phyloP scores from a whole-genome alignment of 116 monocot genomes.

The Papilionanthe hybrid region DNA sequence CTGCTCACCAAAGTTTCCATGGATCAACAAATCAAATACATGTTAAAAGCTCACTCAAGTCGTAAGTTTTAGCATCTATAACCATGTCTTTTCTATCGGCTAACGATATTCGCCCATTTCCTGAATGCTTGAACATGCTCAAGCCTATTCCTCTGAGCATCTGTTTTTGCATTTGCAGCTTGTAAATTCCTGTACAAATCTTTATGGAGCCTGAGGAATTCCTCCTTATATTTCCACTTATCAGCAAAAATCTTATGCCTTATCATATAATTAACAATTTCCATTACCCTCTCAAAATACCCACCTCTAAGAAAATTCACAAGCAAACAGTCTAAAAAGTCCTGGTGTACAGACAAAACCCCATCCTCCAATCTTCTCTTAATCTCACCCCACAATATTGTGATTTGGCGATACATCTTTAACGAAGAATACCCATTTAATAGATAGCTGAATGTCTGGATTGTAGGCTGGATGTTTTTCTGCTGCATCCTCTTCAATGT shows the following conservation, averaged over 20 bases:
- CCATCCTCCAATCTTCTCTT: constrained; percentile 55
- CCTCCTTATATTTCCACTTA: constrained; percentile 71
- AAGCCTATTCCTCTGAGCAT: constrained; percentile 73
- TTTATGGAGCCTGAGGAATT: constrained; percentile 71
- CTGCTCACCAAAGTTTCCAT: neutral
- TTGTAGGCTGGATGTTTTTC: constrained; percentile 49
- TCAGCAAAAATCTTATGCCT: constrained; percentile 53
- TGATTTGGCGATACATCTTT: constrained; percentile 74
- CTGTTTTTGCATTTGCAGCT: constrained; percentile 44
- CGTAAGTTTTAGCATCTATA: neutral
- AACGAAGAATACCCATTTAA: constrained; percentile 68
- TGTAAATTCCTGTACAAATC: constrained; percentile 61
- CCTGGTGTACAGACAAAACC: constrained; percentile 37
- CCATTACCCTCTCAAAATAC: constrained; percentile 82
- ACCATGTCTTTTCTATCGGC: neutral
- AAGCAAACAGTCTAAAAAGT: constrained; percentile 66
- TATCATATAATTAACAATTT: constrained; percentile 54
- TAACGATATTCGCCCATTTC: constrained; percentile 49
- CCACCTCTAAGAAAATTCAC: constrained; percentile 80
- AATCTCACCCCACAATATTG: constrained; percentile 85
- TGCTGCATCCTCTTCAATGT: constrained; percentile 65
- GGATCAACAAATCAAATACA: neutral
- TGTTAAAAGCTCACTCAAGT: neutral
- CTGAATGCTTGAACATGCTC: constrained; percentile 74
- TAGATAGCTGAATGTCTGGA: constrained; percentile 56